Conservation (phyloP, 768 basidiomycete species). For the Fistulinella prunicolor region DNA sequence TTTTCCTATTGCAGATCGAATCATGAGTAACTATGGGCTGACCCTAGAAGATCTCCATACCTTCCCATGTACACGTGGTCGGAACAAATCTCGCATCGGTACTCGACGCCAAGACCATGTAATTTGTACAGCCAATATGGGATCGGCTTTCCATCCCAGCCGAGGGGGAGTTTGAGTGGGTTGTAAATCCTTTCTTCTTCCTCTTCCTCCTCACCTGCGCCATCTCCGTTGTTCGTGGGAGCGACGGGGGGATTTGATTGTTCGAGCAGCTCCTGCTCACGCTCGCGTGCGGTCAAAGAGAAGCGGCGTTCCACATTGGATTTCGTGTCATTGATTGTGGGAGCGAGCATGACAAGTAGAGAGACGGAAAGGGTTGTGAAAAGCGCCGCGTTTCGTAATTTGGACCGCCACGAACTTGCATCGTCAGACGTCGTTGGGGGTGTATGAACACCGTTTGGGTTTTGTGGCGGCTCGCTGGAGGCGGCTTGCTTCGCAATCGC, state of each 20-base stretch:
- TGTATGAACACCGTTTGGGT: constrained; percentile 32
- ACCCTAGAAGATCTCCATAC: constrained; percentile 37
- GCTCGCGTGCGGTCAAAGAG: constrained; percentile 95
- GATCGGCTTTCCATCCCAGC: constrained; percentile 99
- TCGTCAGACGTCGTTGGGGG: constrained; percentile 30
- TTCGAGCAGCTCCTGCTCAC: constrained; percentile 89
- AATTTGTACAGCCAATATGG: constrained; percentile 99
- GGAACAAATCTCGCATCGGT: constrained; percentile 96
- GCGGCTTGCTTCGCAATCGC: constrained; percentile 71
- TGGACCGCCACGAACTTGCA: constrained; percentile 36
- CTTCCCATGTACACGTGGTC: constrained; percentile 97
- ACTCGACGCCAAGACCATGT: constrained; percentile 97
- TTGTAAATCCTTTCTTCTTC: constrained; percentile 98
- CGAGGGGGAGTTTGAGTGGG: constrained; percentile 92
- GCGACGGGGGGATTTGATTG: constrained; percentile 51
- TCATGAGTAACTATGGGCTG: constrained; percentile 14
- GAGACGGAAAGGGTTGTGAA: constrained; percentile 67
- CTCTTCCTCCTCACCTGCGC: constrained; percentile 77
- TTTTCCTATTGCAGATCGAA: constrained; percentile 58
- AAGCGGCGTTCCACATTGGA: constrained; percentile 95
- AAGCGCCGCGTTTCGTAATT: constrained; percentile 63
- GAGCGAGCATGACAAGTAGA: constrained; percentile 61
- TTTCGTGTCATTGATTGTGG: constrained; percentile 83
- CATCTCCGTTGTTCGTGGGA: constrained; percentile 41
- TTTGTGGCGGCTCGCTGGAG: constrained; percentile 33